Evolutionary conservation across 225 moss, liverwort and hornwort genomes (phyloP).

Genomic region (Polytrichum commune): DNA sequence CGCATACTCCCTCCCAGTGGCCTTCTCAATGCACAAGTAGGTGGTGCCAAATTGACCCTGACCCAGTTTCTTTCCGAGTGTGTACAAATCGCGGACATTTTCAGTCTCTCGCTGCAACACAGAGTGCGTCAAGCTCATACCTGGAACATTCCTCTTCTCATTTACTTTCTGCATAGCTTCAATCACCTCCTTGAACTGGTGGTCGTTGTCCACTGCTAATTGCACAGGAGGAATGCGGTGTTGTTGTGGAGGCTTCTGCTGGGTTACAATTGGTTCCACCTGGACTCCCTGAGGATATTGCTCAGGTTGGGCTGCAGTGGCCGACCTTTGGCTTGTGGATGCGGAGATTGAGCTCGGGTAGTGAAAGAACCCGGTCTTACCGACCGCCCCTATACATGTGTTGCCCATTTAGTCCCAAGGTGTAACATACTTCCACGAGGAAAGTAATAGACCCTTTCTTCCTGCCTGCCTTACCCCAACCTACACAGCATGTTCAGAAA

Average conservation of each 20-base stretch:
- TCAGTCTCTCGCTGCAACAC: constrained; percentile 55
- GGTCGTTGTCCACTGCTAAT: constrained; percentile 3
- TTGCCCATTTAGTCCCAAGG: constrained; percentile 47
- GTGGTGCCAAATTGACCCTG: constrained; percentile 58
- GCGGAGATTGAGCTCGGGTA: constrained; percentile 14
- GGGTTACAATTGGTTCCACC: not conserved
- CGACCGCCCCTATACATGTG: constrained; percentile 61
- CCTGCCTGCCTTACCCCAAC: not conserved
- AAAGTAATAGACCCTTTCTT: not conserved
- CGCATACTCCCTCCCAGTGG: constrained; percentile 41
- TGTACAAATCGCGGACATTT: constrained; percentile 43
- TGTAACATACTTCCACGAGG: constrained; percentile 6
- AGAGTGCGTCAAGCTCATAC: constrained; percentile 53
- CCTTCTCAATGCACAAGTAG: constrained; percentile 47
- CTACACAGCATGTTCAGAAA: not conserved
- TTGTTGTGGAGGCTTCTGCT: constrained; percentile 17
- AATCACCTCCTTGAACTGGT: constrained; percentile 23
- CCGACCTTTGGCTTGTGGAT: constrained; percentile 4
- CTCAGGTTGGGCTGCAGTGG: not conserved
- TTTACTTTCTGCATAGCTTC: constrained; percentile 39
- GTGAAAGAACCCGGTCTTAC: constrained; percentile 52
- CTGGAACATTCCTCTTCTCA: constrained; percentile 38
- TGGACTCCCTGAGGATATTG: not conserved
- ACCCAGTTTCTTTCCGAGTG: constrained; percentile 44
- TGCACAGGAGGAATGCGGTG: constrained; percentile 24